Base-by-base conservation (phyloP, 1,139 yeast species). In the Arxiozyma slooffiae region DNA sequence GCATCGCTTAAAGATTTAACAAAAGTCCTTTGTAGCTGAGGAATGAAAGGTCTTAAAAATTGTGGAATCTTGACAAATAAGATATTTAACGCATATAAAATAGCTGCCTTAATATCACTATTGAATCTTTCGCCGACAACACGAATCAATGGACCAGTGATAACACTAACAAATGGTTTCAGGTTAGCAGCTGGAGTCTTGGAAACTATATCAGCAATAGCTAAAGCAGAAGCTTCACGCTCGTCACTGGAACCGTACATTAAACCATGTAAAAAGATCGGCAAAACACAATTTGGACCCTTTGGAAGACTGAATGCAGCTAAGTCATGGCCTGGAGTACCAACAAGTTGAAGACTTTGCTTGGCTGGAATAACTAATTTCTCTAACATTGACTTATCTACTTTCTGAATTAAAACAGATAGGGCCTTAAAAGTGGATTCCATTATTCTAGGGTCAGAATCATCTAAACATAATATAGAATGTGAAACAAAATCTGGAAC, bases 71-170 rank as follows among this genome's bases (percentile, higher is more conserved):
- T 87, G 40, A 72, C 70, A 63, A 94, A 79, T 62, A 94, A 74
- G 56, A 79, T 79, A 63, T 85, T 85, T 67, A 94, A 77, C 1
- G 97, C 95, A 58, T 77, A 76, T 64, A 94, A 75, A 59, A 94
- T 92, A 24, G 96, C 96, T 36, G 96, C 83, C 75, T 92, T 92
- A 61, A 92, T 87, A 59, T 88, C 95, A 55, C 95, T 78, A 36
- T 83, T 79, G 58, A 87, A 92, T 67, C 96, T 82, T 70, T 94
- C 99, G 62, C 99, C 98, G 66, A 92, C 87, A 52, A 90, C 96
- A 76, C 99, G 88, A 71, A 94, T 94, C 66, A 94, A 77, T 46
- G 98, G 98, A 71, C 99, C 99, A 38, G 97, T 90, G 57, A 94
- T 87, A 43, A 82, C 82, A 11, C 98, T 92, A 24, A 95, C 96